These are phyloP conservation scores for Phytophthora citrophthora DNA, from an alignment of 352 stramenopile species.

Conservation along the genomic window DNA sequence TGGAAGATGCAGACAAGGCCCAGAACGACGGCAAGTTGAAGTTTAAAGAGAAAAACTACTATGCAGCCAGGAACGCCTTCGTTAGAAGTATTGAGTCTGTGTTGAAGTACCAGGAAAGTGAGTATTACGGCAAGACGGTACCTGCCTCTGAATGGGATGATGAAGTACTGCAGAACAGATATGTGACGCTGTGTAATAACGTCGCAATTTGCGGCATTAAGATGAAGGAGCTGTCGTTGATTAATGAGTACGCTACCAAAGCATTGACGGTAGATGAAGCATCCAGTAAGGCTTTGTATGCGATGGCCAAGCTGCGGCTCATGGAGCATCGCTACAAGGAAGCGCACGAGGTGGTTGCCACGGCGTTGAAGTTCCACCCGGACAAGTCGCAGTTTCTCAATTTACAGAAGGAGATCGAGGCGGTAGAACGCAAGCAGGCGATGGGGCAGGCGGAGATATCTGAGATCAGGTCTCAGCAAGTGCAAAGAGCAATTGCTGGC, in stretches of 20 bases:
- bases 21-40: constrained; percentile 71
- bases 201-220: constrained; percentile 82
- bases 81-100: constrained; percentile 49
- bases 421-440: constrained; percentile 32
- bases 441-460: constrained; percentile 39
- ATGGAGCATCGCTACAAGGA: constrained; percentile 67
- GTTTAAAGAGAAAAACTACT: constrained; percentile 68
- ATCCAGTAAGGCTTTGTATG: constrained; percentile 75
- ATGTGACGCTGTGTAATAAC: constrained; percentile 79
- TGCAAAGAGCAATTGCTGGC: constrained; percentile 18
- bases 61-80: constrained; percentile 77
- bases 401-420: constrained; percentile 56
- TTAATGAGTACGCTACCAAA: constrained; percentile 67
- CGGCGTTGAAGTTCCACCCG: constrained; percentile 45
- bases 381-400: constrained; percentile 58
- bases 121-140: constrained; percentile 53
- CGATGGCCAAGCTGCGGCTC: constrained; percentile 67
- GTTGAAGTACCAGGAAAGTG: constrained; percentile 44
- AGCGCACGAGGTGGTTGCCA: constrained; percentile 43
- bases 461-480: constrained; percentile 38
- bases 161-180: constrained; percentile 39
- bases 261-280: constrained; percentile 52
- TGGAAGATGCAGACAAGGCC: constrained; percentile 48
- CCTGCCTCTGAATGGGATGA: constrained; percentile 53
- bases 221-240: constrained; percentile 52